Evolutionary conservation across 2,329 filamentous ascomycete genomes (phyloP), one percentile per base, ranked within the genome.

Genomic region (Stemphylium beticola): DNA sequence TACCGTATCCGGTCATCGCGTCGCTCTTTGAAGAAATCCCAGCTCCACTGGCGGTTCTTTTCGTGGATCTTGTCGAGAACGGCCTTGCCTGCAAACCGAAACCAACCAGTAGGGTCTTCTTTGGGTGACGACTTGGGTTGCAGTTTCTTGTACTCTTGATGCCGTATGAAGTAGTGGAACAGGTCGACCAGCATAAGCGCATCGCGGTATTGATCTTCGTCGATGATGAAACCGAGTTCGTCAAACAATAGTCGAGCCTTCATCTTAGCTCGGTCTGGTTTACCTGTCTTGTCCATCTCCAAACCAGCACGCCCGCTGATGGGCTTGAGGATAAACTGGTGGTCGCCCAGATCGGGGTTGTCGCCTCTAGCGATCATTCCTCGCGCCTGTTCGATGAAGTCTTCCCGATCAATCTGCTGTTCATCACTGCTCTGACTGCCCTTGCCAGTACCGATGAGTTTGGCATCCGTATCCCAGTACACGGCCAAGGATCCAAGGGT

Each of bases 401-500:
- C 89, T 24, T 87, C 84, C 62, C 96, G 92, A 8, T 87, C 79
- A 47, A 90, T 81, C 8, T 83, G 78, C 59, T 91, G 84, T 46
- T 75, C 72, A 10, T 84, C 81, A 37, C 80, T 84, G 8, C 83
- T 80, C 55, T 86, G 81, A 3, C 85, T 85, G 62, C 95, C 91
- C 63, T 90, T 88, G 7, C 92, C 92, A 4, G 90, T 87, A 11
- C 92, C 92, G 38, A 98, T 82, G 4, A 99, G 83, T 22, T 88
- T 83, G 1, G 92, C 86, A 74, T 99, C 93, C 1, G 95, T 99
- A 74, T 99, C 96, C 95, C 96, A 99, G 76, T 99, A 99, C 9
- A 98, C 85, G 2, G 95, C 92, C 45, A 99, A 79, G 4, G 93
- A 92, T 29, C 91, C 92, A 14, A 99, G 82, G 2, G 89, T 96